Conservation (phyloP, 2,329 filamentous ascomycete species). For the Neonectria sp. region DNA sequence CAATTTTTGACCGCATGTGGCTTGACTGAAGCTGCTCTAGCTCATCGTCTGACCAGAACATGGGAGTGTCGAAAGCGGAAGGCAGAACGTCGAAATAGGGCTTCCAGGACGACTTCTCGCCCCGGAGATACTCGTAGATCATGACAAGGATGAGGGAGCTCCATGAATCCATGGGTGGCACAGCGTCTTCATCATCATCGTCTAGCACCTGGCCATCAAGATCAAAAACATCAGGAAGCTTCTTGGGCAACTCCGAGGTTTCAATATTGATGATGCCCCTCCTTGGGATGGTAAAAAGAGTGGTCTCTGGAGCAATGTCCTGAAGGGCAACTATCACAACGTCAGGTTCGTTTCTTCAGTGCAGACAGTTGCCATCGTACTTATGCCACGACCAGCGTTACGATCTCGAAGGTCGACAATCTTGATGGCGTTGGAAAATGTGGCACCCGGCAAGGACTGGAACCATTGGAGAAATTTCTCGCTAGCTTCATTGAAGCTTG, state of each 20-base stretch:
- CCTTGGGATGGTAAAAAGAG: constrained; percentile 86
- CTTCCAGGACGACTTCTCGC: constrained; percentile 77
- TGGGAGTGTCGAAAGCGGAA: constrained; percentile 82
- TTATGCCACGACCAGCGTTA: constrained; percentile 69
- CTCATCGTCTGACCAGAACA: constrained; percentile 87
- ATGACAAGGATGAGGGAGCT: constrained; percentile 80
- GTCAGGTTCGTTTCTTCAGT: constrained; percentile 22
- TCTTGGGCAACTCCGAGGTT: constrained; percentile 77
- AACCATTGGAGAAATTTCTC: constrained; percentile 69
- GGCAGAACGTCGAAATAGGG: constrained; percentile 86
- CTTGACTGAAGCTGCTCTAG: constrained; percentile 82
- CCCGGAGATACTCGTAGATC: constrained; percentile 80
- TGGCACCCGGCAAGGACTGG: constrained; percentile 64
- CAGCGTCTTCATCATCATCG: constrained; percentile 54
- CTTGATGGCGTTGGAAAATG: constrained; percentile 67
- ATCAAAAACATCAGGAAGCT: constrained; percentile 69
- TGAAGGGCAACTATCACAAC: constrained; percentile 81
- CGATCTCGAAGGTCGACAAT: constrained; percentile 67
- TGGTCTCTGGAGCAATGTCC: constrained; percentile 81
- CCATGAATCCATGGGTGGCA: constrained; percentile 66
- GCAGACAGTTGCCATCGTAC: constrained; percentile 52
- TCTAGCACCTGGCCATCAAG: constrained; percentile 52
- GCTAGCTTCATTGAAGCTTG: constrained; percentile 60
- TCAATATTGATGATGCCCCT: constrained; percentile 78
- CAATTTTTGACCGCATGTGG: constrained; percentile 82